Conservation (phyloP, 257 asterid genomes). For the Salvia miltiorrhiza region DNA sequence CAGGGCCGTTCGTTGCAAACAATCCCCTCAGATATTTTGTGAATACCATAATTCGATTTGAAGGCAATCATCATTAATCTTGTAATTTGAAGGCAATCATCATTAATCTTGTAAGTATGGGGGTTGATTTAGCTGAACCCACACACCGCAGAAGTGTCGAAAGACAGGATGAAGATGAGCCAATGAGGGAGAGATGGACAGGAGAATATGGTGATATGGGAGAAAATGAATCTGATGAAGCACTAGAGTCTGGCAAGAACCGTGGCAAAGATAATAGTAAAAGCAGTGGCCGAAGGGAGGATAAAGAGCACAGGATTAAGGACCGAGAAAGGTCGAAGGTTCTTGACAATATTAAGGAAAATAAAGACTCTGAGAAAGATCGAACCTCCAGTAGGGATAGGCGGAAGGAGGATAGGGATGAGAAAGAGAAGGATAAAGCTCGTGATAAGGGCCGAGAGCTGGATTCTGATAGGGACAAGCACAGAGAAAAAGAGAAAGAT, state of each 20-base stretch:
- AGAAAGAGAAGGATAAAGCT: conserved; percentile 48
- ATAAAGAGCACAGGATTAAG: conserved; percentile 63
- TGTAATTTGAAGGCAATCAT: background rate
- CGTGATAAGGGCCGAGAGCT: conserved; percentile 52
- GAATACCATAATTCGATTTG: conserved; percentile 6
- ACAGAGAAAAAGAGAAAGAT: conserved; percentile 61
- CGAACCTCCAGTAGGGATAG: conserved; percentile 46
- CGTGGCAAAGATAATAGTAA: conserved; percentile 62
- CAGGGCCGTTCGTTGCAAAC: too few species aligned
- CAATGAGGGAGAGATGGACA: conserved; percentile 54
- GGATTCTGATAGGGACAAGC: conserved; percentile 59
- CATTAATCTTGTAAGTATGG: conserved; percentile 27
- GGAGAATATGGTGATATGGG: conserved; percentile 49
- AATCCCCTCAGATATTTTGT: background rate
- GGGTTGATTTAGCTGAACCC: conserved; percentile 36
- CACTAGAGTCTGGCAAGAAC: conserved; percentile 48
- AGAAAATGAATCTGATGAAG: conserved; percentile 45
- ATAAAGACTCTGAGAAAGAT: conserved; percentile 47
- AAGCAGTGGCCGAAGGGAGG: conserved; percentile 56
- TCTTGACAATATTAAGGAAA: conserved; percentile 37
- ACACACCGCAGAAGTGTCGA: conserved; percentile 51
- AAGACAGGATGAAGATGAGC: conserved; percentile 45
- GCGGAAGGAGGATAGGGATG: conserved; percentile 73
- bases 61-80: background rate
- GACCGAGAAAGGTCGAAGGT: conserved; percentile 57